Conservation (phyloP, 2,329 filamentous ascomycete genomes). For the Lasiodiplodia sp. region DNA sequence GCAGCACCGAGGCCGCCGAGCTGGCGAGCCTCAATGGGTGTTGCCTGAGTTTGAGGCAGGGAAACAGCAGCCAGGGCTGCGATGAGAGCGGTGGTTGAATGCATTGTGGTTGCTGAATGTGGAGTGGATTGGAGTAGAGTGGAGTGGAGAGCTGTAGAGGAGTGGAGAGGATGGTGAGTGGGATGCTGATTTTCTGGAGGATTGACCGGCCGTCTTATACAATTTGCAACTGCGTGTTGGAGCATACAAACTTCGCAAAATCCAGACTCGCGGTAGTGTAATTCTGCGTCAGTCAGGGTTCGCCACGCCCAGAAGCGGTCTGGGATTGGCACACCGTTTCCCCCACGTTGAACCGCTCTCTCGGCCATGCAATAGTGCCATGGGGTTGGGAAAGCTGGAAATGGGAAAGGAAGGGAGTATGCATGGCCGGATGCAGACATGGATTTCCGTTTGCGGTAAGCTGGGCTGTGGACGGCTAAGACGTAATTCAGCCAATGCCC, state of each 20-base stretch:
- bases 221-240: not conserved
- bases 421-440: not conserved
- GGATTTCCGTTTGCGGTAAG: not conserved
- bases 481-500: not conserved
- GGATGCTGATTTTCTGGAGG: not conserved
- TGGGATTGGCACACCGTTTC: not conserved
- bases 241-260: not conserved
- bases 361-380: not conserved
- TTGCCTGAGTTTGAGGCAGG: not conserved
- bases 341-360: constrained; percentile 7
- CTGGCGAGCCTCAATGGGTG: not conserved
- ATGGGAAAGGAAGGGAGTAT: constrained; percentile 3
- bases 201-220: constrained; percentile 8
- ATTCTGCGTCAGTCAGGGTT: not conserved
- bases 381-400: not conserved
- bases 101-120: constrained; percentile 1
- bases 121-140: not conserved
- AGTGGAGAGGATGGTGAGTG: constrained; percentile 1
- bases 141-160: not conserved
- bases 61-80: constrained; percentile 19
- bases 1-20: too few species aligned
- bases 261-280: not conserved
- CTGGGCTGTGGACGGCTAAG: not conserved
- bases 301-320: not conserved
- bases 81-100: not conserved